These are phyloP conservation scores for Pseudonitzschia delicatissima DNA, from an alignment of 108 stramenopile species.

Conservation along the genomic window DNA sequence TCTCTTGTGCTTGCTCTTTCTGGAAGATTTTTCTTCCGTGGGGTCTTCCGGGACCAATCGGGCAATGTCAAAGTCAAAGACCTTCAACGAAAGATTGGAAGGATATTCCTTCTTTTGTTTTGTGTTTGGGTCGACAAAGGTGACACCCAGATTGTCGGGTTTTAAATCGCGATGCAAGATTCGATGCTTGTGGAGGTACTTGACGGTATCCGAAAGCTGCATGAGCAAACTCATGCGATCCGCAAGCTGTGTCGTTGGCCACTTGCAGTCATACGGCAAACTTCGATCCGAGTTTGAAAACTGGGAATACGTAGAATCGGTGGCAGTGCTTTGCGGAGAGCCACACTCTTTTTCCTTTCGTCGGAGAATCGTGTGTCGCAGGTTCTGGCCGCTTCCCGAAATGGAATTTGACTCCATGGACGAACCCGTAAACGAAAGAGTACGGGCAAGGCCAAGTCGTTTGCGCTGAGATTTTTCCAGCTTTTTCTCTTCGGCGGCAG, in stretches of 20 bases:
- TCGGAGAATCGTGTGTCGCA: background rate
- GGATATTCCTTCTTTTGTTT: background rate
- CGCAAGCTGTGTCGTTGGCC: background rate
- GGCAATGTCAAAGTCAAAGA: conserved; percentile 30
- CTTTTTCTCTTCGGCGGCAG: too few species aligned
- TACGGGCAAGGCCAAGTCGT: background rate
- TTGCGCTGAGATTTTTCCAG: background rate
- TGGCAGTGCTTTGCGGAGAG: background rate
- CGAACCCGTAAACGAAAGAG: too few species aligned
- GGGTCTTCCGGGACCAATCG: conserved; percentile 11
- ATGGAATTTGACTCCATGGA: too few species aligned
- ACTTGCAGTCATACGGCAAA: background rate
- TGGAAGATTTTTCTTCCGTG: background rate
- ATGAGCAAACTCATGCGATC: background rate
- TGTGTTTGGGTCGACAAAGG: background rate
- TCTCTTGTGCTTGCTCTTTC: background rate
- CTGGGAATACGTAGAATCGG: background rate
- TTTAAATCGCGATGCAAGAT: conserved; percentile 77
- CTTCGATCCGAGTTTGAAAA: background rate
- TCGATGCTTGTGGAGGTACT: conserved; percentile 53
- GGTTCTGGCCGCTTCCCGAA: background rate
- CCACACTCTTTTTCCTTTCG: background rate
- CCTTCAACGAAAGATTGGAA: conserved; percentile 11
- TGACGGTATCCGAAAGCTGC: conserved; percentile 32
- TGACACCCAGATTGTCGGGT: conserved; percentile 16